Percentiles rank a stretch among this genome's conserved stretches.
phyloP scores from a whole-genome alignment of 2,329 filamentous ascomycete species.

The Arthroderma uncinatum region DNA sequence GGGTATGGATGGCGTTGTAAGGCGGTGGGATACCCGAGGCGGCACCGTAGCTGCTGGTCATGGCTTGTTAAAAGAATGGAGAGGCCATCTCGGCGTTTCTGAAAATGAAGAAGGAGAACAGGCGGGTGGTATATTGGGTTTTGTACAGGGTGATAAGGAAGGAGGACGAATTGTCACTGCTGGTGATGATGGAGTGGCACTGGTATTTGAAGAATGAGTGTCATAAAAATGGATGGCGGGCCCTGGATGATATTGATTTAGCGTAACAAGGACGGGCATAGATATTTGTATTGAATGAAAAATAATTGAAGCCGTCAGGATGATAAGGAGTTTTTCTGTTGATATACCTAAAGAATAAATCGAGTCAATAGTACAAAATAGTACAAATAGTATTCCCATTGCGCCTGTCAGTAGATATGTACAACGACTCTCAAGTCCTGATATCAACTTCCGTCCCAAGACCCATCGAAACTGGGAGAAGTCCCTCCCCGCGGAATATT shows the following conservation, averaged over 20 bases:
- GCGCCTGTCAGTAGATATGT: constrained; percentile 2
- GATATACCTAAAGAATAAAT: neutral
- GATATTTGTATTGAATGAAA: neutral
- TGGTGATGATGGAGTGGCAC: constrained; percentile 60
- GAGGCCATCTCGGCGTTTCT: constrained; percentile 51
- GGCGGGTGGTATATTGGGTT: constrained; percentile 78
- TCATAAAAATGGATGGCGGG: neutral
- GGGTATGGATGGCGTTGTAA: constrained; percentile 83
- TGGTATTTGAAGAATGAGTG: constrained; percentile 35
- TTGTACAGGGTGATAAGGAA: constrained; percentile 62
- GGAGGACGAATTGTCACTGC: constrained; percentile 73
- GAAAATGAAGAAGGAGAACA: constrained; percentile 54
- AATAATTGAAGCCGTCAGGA: neutral
- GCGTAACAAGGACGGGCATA: neutral
- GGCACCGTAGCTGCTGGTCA: constrained; percentile 55
- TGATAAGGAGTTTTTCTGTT: neutral
- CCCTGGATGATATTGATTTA: neutral
- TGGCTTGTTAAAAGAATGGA: constrained; percentile 77
- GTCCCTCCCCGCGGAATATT: neutral
- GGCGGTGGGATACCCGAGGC: constrained; percentile 72
- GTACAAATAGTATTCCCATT: constrained; percentile 1
- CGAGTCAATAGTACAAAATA: constrained; percentile 4
- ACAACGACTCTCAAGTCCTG: neutral
- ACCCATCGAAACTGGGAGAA: neutral
- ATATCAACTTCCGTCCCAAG: neutral